Conservation (phyloP, 257 asterid genomes). For the Rehmannia glutinosa region DNA sequence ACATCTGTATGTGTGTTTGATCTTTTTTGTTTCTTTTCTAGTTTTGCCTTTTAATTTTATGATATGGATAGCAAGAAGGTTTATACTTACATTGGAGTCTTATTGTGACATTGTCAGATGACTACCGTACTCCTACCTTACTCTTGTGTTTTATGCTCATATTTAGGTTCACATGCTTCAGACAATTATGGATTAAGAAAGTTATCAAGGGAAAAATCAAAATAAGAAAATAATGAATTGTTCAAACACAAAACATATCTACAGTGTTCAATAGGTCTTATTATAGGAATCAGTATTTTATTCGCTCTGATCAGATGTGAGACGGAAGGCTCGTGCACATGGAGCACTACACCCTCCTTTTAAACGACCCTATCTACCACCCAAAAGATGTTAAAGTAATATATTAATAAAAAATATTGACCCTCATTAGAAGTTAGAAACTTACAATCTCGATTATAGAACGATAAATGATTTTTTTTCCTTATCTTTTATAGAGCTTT, state of each 20-base stretch:
- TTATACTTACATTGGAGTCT: neutral
- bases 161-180: neutral
- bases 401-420: too few relatives aligned
- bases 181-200: neutral
- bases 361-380: too few relatives aligned
- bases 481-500: neutral
- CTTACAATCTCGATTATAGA: neutral
- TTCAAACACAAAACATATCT: neutral
- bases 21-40: slow-evolving; percentile 1
- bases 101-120: too few relatives aligned
- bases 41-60: slow-evolving; percentile 1
- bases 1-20: slow-evolving; percentile 4
- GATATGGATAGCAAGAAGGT: neutral
- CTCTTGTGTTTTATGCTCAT: neutral
- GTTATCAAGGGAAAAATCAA: too few relatives aligned
- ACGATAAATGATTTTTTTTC: neutral
- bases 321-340: neutral
- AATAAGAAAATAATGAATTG: neutral
- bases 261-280: neutral
- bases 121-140: too few relatives aligned
- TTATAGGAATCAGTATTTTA: neutral
- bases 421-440: too few relatives aligned
- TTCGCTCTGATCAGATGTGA: neutral
- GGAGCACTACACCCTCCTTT: neutral
- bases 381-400: too few relatives aligned